These are phyloP conservation scores for Saccharomyces hybrid DNA, from an alignment of 1,139 yeast species.

Conservation along the genomic window DNA sequence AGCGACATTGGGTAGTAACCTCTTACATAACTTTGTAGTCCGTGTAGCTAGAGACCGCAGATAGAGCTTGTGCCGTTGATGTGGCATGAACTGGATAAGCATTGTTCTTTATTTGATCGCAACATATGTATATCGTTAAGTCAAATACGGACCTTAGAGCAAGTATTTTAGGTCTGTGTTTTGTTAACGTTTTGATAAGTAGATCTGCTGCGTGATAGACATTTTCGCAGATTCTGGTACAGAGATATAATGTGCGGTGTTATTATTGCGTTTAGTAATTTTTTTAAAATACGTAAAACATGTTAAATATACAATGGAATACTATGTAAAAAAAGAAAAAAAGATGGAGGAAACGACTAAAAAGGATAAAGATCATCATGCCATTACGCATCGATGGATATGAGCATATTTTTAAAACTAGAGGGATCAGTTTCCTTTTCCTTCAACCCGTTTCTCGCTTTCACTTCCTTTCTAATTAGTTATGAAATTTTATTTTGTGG, in stretches of 20 bases:
- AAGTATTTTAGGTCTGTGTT: neutral
- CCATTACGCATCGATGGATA: neutral
- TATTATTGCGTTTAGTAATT: slow-evolving; percentile 1
- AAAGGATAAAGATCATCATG: slow-evolving; percentile 2
- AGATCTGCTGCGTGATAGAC: neutral
- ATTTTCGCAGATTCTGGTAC: neutral
- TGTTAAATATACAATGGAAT: slow-evolving; percentile 1
- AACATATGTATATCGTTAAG: neutral
- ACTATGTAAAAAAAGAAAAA: neutral
- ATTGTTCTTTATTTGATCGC: neutral
- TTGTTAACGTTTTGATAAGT: neutral
- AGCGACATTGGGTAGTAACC: neutral
- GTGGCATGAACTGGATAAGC: neutral
- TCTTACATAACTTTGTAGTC: neutral
- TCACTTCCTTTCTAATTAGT: neutral
- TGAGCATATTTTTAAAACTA: neutral
- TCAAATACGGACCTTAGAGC: neutral
- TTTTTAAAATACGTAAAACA: neutral
- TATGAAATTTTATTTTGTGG: neutral
- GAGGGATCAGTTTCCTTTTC: neutral
- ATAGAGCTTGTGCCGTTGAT: no score
- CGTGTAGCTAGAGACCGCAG: neutral
- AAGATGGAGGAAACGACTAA: neutral
- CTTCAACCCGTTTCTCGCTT: neutral
- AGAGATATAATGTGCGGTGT: neutral